Evolutionary conservation across 345 rosid genomes (phyloP).

Genomic region (Syzygium aromaticum): DNA sequence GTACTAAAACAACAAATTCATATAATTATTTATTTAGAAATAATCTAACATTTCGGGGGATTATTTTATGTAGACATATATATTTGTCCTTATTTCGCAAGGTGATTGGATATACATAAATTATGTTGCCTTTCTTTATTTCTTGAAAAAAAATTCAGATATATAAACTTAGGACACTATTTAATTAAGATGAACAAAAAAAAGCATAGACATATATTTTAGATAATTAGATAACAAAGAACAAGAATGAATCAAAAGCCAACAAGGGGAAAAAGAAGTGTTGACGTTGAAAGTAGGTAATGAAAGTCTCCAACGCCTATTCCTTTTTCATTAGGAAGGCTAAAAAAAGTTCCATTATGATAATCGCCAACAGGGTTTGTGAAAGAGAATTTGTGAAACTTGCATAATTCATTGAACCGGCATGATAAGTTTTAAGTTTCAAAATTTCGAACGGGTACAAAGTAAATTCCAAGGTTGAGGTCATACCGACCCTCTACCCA

Average conservation of each 20-base stretch:
- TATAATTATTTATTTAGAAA: not conserved
- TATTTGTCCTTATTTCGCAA: not conserved
- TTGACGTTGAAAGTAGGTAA: not conserved
- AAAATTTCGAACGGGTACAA: not conserved
- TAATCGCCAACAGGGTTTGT: not conserved
- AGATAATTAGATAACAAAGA: not conserved
- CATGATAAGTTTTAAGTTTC: not conserved
- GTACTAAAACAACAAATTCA: not conserved
- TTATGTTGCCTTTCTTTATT: not conserved
- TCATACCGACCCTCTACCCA: not conserved
- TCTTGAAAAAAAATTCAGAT: not conserved
- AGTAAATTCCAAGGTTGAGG: not conserved
- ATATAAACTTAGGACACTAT: not conserved
- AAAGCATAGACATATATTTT: not conserved
- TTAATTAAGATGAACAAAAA: not conserved
- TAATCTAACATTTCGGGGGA: not conserved
- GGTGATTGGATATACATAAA: not conserved
- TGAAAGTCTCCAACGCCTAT: not conserved
- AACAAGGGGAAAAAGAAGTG: not conserved
- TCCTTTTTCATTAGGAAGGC: not conserved
- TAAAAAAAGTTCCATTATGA: not conserved
- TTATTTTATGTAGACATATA: too few species aligned
- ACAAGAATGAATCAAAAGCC: not conserved
- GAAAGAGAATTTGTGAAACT: not conserved
- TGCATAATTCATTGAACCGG: not conserved